Conservation (phyloP, 148 eudicot genomes). For the Amaranthus hypochondriacus region DNA sequence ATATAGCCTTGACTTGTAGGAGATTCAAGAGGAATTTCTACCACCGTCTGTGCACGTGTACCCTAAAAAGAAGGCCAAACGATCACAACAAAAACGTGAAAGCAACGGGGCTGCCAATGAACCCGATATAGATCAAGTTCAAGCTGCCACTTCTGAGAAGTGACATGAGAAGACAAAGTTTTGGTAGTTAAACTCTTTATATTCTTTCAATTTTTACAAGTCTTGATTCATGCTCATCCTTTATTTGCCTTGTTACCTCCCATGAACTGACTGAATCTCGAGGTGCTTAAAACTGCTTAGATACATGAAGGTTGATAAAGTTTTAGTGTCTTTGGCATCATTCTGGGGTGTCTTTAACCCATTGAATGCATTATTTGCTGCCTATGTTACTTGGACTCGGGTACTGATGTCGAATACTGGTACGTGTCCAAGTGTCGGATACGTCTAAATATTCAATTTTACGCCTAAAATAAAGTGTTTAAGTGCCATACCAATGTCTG, state of each 20-base stretch:
- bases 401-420: too few relatives aligned
- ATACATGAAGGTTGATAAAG: not conserved
- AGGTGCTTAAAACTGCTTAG: not conserved
- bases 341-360: too few relatives aligned
- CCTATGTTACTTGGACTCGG: too few relatives aligned
- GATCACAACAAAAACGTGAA: conserved; percentile 24
- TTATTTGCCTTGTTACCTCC: conserved; percentile 1
- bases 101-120: conserved; percentile 40
- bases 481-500: too few relatives aligned
- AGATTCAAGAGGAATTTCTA: conserved; percentile 72
- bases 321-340: not conserved
- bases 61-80: conserved; percentile 52
- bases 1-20: conserved; percentile 45
- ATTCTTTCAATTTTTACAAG: not conserved
- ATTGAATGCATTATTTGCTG: too few relatives aligned
- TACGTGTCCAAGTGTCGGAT: not conserved
- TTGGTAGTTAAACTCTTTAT: not conserved
- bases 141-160: conserved; percentile 26
- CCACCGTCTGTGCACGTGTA: conserved; percentile 84
- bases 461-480: too few relatives aligned
- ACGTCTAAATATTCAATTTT: too few relatives aligned
- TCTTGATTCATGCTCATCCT: not conserved
- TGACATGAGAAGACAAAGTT: not conserved
- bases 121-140: conserved; percentile 28
- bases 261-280: not conserved